Conservation (phyloP, 2,329 filamentous ascomycete species). For the Fusarium miscanthi region DNA sequence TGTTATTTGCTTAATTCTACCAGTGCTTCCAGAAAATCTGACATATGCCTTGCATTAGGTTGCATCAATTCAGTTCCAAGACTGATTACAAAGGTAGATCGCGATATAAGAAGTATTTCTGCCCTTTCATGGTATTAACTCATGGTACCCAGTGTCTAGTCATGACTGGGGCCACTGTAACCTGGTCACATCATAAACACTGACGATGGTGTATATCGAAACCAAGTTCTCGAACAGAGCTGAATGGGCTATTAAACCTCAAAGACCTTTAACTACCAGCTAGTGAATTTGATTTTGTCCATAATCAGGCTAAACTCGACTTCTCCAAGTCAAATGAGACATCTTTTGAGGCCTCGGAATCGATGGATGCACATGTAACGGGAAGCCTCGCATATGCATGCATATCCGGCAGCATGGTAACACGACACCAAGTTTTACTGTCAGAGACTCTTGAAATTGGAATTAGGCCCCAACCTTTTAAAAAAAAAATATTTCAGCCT, state of each 20-base stretch:
- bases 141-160: neutral
- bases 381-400: constrained; percentile 16
- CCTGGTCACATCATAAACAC: constrained; percentile 10
- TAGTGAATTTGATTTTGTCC: neutral
- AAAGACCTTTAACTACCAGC: neutral
- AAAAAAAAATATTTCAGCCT: neutral
- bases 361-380: neutral
- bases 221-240: neutral
- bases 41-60: neutral
- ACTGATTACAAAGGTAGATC: constrained; percentile 2
- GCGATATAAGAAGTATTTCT: neutral
- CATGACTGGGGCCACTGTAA: neutral
- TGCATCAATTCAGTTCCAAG: neutral
- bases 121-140: neutral
- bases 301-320: neutral
- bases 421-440: constrained; percentile 12
- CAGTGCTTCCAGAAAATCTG: neutral
- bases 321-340: neutral
- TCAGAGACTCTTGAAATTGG: neutral
- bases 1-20: neutral
- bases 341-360: neutral
- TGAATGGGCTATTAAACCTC: neutral
- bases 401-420: constrained; percentile 5
- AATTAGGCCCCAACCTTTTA: neutral
- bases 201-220: constrained; percentile 13